Evolutionary conservation across 140 eudicot genomes (phyloP), one percentile per base, ranked within the genome.

Genomic region (Erigeron philadelphicus): DNA sequence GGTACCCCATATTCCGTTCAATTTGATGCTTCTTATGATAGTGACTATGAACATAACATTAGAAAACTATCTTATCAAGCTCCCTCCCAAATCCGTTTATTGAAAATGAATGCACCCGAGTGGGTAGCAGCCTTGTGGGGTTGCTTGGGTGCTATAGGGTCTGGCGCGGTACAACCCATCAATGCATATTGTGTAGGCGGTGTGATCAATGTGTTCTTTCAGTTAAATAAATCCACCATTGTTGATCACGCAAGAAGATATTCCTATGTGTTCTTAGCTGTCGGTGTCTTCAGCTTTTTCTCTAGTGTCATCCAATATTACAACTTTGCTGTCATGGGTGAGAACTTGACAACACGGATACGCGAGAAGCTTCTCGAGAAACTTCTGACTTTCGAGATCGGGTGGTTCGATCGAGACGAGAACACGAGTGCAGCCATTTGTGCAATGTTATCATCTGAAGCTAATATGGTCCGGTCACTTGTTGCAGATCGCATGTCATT

Each of bases 341-440:
- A 87, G 52, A 83, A 76, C 69, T 65, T 84, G 68, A 85, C 90
- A 12, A 81, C 59, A 40, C 75, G 95, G 46, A 72, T 87, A 13
- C 75, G 88, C 23, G 79, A 78, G 72, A 82, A 70, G 53, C 81
- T 87, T 49, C 80, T 87, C 7, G 79, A 80, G 66, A 87, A 87
- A 49, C 74, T 87, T n/a, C 53, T 87, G 84, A 84, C 85, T 21
- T 87, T 87, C 54, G 95, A 85, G 67, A 79, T 88, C 11, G 88
- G 88, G 17, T 88, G 95, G 91, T 88, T 78, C 47, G 95, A 88
- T 67, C 82, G 68, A 63, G 90, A 84, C 7, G 87, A 85, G 61
- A 87, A 87, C 74, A 87, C 95, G 2, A 87, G 95, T 64, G 95
- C 90, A 12, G 90, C 95, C 59, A 72, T 85, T 76, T 82, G 86